Percentiles rank a stretch among this genome's conserved stretches.
Evolutionary conservation across 1,284 basidiomycete genomes (phyloP).

Genomic region (Cystobasidium slooffiae): DNA sequence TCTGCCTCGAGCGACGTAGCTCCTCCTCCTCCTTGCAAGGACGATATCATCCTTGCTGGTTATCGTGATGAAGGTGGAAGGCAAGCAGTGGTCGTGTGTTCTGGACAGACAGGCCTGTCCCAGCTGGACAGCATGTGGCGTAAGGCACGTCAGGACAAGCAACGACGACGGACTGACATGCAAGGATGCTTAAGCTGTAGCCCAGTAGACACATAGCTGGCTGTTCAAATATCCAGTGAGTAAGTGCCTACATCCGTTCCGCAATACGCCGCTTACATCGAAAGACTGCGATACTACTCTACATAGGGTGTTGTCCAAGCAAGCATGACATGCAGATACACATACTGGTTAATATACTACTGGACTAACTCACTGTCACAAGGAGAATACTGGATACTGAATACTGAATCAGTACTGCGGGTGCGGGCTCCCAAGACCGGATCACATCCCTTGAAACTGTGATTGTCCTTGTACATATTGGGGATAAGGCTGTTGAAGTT

Average conservation of each 20-base stretch:
- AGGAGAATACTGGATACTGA: background rate
- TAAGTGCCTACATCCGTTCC: too few species aligned
- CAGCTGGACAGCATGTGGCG: too few species aligned
- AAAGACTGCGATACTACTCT: background rate
- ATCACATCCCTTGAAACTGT: background rate
- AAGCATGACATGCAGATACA: too few species aligned
- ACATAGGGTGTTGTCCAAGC: background rate
- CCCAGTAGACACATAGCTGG: too few species aligned
- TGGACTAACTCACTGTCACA: too few species aligned
- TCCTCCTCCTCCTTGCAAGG: conserved; percentile 4
- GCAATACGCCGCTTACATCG: background rate
- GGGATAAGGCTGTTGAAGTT: background rate
- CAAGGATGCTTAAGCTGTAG: too few species aligned
- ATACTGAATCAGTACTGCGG: too few species aligned
- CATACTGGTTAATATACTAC: too few species aligned
- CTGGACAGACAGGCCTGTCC: background rate
- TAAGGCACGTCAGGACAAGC: too few species aligned
- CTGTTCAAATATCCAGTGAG: too few species aligned
- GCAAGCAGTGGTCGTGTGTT: background rate
- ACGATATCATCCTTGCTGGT: conserved; percentile 10
- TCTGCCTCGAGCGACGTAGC: conserved; percentile 25
- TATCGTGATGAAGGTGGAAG: background rate
- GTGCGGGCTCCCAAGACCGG: background rate
- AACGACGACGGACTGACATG: too few species aligned
- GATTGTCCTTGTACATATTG: conserved; percentile 17